A percentile compares a stretch with the other conserved stretches of the same genome.
Evolutionary conservation across 345 rosid species (phyloP).

Genomic region (Eutrema japonicum): DNA sequence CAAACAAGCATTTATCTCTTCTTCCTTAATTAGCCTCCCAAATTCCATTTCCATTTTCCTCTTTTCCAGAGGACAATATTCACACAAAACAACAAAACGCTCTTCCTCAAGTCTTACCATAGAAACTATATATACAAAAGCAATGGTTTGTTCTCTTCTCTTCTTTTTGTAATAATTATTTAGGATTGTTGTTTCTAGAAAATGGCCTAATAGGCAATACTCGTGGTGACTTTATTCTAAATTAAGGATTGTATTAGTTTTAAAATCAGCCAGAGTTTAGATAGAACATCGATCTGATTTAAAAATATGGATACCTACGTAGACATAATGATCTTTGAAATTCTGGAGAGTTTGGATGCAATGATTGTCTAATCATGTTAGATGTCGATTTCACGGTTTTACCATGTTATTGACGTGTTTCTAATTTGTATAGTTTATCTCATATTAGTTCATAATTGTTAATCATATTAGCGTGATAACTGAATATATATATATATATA

Average conservation of each 20-base stretch:
- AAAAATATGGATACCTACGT: neutral
- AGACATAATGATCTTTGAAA: neutral
- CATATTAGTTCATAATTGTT: neutral
- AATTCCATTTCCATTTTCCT: conserved; percentile 8
- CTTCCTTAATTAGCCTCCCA: conserved; percentile 18
- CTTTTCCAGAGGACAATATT: conserved; percentile 28
- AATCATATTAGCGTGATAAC: neutral
- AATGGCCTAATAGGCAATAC: neutral
- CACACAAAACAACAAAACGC: conserved; percentile 19
- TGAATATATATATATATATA: neutral
- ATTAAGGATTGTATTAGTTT: neutral
- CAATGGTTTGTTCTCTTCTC: conserved; percentile 40
- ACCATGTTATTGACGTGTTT: neutral
- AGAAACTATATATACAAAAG: conserved; percentile 13
- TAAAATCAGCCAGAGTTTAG: conserved; percentile 13
- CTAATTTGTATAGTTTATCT: neutral
- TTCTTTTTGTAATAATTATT: neutral
- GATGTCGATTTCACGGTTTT: neutral
- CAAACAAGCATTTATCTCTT: conserved; percentile 16
- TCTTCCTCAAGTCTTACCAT: conserved; percentile 26
- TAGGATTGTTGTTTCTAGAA: conserved; percentile 5
- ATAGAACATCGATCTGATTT: neutral
- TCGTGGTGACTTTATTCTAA: neutral
- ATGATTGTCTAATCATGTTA: neutral
- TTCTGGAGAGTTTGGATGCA: neutral